A percentile compares a stretch with the other conserved stretches of the same genome.
Conservation (phyloP, 164 flowering plant genomes). For the Cinnamomum micranthum region DNA sequence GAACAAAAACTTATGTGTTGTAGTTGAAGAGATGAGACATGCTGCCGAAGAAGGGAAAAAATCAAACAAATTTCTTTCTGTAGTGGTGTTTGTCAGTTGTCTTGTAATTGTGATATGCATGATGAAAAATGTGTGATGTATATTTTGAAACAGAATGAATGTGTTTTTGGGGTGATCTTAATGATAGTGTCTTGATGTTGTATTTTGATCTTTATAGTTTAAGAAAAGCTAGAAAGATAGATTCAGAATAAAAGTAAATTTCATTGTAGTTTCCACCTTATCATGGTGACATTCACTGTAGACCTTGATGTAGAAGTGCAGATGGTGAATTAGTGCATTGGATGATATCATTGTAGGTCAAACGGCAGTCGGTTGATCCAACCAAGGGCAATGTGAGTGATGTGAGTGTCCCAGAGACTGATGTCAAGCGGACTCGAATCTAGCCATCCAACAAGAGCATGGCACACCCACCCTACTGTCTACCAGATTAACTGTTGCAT, state of each 20-base stretch:
- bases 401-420: constrained; percentile 67
- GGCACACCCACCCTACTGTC: not conserved
- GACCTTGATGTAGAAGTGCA: not conserved
- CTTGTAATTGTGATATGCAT: no score
- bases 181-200: no score
- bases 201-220: no score
- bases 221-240: no score
- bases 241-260: not conserved
- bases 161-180: no score
- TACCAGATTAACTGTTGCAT: not conserved
- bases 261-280: not conserved
- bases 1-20: no score
- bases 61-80: no score
- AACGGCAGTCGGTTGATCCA: constrained; percentile 23
- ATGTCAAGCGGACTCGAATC: constrained; percentile 53
- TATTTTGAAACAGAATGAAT: no score
- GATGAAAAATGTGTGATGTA: no score
- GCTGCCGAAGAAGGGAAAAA: no score
- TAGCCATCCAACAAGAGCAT: not conserved
- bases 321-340: not conserved
- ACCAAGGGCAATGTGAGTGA: constrained; percentile 42
- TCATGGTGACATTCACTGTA: not conserved
- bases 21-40: no score
- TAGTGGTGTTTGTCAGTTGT: no score
- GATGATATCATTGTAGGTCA: constrained; percentile 29